Conservation (phyloP, 345 rosid species). For the Populus deltoides region DNA sequence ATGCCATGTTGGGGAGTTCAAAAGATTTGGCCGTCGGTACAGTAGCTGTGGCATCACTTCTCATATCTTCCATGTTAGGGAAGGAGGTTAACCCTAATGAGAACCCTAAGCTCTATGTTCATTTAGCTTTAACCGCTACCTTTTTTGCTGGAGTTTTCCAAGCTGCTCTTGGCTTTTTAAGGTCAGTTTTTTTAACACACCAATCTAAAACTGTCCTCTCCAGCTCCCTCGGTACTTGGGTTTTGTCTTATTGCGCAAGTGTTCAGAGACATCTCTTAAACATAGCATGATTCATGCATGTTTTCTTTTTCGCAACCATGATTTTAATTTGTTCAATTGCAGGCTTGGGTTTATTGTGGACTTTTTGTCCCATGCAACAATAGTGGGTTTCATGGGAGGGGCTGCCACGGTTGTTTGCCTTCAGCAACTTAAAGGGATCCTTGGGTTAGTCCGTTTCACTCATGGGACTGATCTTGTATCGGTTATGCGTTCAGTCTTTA, state of each 20-base stretch:
- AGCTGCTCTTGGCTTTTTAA: slow-evolving; percentile 41
- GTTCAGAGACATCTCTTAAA: background rate
- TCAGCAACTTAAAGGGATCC: slow-evolving; percentile 44
- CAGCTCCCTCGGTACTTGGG: background rate
- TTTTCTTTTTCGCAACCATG: background rate
- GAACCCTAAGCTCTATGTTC: slow-evolving; percentile 23
- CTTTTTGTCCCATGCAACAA: slow-evolving; percentile 45
- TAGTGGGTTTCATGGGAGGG: slow-evolving; percentile 51
- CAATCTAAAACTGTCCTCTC: slow-evolving; percentile 1
- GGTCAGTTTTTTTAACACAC: slow-evolving; percentile 19
- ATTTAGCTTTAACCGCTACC: slow-evolving; percentile 45
- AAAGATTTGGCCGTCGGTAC: slow-evolving; percentile 50
- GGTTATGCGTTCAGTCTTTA: slow-evolving; percentile 35
- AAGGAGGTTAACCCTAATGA: slow-evolving; percentile 25
- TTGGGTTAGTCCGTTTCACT: slow-evolving; percentile 36
- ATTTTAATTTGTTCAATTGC: background rate
- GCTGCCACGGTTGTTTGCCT: slow-evolving; percentile 45
- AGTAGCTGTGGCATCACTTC: slow-evolving; percentile 43
- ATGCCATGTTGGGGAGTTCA: slow-evolving; percentile 54
- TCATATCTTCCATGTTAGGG: slow-evolving; percentile 40
- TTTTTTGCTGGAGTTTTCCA: slow-evolving; percentile 48
- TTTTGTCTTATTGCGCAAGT: background rate
- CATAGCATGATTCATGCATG: background rate
- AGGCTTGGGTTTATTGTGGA: slow-evolving; percentile 48
- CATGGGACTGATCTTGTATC: slow-evolving; percentile 33